Conservation (phyloP, 108 stramenopile species). For the Cylindrotheca closterium region DNA sequence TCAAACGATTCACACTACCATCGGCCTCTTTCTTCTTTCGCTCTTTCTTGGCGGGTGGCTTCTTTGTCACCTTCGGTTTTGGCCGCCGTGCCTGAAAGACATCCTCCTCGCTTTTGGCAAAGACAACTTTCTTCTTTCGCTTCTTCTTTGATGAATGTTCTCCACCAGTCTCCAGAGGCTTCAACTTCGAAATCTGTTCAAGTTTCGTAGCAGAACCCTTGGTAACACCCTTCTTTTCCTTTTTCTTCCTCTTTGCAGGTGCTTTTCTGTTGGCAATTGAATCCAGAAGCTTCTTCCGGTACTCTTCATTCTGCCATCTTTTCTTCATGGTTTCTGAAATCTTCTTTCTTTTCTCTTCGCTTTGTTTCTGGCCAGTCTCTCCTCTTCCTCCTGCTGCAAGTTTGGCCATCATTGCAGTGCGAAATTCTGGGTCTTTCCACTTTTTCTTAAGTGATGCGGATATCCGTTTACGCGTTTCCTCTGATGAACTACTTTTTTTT, state of each 20-base stretch:
- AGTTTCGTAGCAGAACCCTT: neutral
- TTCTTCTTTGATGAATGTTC: neutral
- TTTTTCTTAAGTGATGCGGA: slow-evolving; percentile 66
- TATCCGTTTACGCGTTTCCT: slow-evolving; percentile 48
- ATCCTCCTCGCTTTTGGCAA: slow-evolving; percentile 6
- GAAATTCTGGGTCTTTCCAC: slow-evolving; percentile 83
- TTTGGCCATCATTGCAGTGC: slow-evolving; percentile 65
- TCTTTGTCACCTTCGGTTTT: slow-evolving; percentile 5
- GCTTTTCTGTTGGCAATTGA: slow-evolving; percentile 45
- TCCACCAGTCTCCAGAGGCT: neutral
- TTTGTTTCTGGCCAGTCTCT: slow-evolving; percentile 9
- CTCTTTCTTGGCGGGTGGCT: slow-evolving; percentile 21
- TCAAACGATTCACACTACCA: slow-evolving; percentile 58
- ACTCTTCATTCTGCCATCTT: slow-evolving; percentile 82
- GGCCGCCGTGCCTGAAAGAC: slow-evolving; percentile 4
- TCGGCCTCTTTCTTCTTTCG: slow-evolving; percentile 45
- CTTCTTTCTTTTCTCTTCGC: slow-evolving; percentile 52
- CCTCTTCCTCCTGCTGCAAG: slow-evolving; percentile 24
- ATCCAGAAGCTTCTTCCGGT: slow-evolving; percentile 62
- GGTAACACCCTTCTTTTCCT: neutral
- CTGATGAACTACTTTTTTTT: slow-evolving; percentile 15
- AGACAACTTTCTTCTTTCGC: neutral
- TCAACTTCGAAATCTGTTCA: neutral
- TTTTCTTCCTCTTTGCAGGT: neutral
- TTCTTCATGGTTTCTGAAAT: slow-evolving; percentile 79